These are phyloP conservation scores for Dentiscutata heterogama DNA, from an alignment of 371 early-diverging fungal species.

Conservation along the genomic window DNA sequence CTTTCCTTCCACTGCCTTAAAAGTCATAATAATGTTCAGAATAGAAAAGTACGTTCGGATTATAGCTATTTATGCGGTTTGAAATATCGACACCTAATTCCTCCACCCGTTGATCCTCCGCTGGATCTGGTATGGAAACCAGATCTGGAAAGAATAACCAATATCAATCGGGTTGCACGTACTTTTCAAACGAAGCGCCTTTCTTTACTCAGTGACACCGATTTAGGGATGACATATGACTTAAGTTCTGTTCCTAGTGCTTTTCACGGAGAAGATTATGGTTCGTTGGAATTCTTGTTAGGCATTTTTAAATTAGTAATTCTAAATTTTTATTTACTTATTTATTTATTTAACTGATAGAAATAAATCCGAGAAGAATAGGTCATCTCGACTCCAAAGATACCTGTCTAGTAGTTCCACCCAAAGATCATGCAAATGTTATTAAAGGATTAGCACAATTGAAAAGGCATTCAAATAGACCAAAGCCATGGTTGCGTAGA, in stretches of 20 bases:
- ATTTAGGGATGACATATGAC: conserved; percentile 12
- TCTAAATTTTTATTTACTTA: background rate
- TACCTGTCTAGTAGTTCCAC: background rate
- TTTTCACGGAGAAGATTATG: conserved; percentile 5
- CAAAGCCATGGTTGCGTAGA: conserved; percentile 34
- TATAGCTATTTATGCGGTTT: conserved; percentile 22
- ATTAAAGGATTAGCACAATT: background rate
- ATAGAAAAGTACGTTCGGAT: background rate
- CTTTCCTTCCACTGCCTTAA: background rate
- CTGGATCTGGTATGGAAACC: conserved; percentile 13
- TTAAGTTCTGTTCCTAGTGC: background rate
- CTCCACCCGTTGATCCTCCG: background rate
- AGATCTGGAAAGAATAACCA: conserved; percentile 12
- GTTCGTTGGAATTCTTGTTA: background rate
- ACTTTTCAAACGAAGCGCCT: background rate
- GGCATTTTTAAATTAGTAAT: background rate
- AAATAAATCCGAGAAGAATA: background rate
- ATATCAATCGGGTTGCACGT: background rate
- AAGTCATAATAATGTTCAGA: background rate
- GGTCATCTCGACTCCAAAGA: conserved; percentile 10
- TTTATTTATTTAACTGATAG: background rate
- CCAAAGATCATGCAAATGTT: background rate
- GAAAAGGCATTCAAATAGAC: conserved; percentile 15
- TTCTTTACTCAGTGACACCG: background rate
- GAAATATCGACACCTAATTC: conserved; percentile 18